phyloP scores from a whole-genome alignment of 1,284 basidiomycete species.

The Coniferiporia sulphurascens region DNA sequence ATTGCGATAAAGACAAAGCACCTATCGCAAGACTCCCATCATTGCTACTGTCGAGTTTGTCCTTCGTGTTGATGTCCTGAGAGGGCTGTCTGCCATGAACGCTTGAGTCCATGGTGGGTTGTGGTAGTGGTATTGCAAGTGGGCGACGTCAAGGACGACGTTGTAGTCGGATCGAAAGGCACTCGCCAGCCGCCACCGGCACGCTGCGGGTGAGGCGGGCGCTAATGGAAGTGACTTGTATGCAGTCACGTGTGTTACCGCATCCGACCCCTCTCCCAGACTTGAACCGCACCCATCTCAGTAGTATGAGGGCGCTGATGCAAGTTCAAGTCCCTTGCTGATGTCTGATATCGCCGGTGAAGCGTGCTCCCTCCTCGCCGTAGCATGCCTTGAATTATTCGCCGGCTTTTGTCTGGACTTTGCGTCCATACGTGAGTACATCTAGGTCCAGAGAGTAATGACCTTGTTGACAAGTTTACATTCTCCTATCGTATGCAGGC shows the following conservation, averaged over 20 bases:
- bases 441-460: too few species aligned
- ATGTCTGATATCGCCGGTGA: conserved; percentile 1
- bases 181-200: not conserved
- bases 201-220: not conserved
- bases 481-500: not conserved
- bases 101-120: conserved; percentile 6
- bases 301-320: too few species aligned
- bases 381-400: conserved; percentile 7
- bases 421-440: conserved; percentile 6
- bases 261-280: not conserved
- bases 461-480: not conserved
- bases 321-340: not conserved
- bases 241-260: not conserved
- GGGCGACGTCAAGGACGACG: not conserved
- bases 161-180: conserved; percentile 1
- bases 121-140: not conserved
- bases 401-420: conserved; percentile 8
- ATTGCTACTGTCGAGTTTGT: not conserved
- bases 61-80: not conserved
- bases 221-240: not conserved
- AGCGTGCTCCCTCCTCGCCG: not conserved
- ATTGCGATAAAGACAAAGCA: conserved; percentile 8
- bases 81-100: not conserved
- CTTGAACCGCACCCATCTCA: too few species aligned
- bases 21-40: conserved; percentile 3